Evolutionary conservation across 2,329 filamentous ascomycete genomes (phyloP).

Genomic region (Alternaria ethzedia): DNA sequence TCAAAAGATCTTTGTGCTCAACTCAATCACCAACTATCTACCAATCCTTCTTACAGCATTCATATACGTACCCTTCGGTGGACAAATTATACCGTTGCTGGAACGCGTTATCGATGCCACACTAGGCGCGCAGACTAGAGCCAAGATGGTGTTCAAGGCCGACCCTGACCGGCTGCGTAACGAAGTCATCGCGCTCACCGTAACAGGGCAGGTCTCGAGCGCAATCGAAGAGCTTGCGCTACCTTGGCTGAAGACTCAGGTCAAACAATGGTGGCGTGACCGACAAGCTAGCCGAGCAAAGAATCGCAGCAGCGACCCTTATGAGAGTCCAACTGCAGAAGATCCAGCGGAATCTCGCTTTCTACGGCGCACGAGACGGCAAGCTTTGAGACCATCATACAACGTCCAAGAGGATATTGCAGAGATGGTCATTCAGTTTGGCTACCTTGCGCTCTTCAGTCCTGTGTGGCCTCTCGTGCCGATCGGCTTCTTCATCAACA

Average conservation of each 20-base stretch:
- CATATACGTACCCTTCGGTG: constrained; percentile 41
- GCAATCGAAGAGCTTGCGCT: constrained; percentile 39
- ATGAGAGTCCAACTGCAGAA: constrained; percentile 18
- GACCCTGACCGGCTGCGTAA: constrained; percentile 41
- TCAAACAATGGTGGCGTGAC: constrained; percentile 39
- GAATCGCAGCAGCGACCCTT: neutral
- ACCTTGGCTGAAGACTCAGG: constrained; percentile 37
- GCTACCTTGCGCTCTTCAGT: constrained; percentile 44
- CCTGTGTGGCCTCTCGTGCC: constrained; percentile 45
- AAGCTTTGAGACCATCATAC: constrained; percentile 37
- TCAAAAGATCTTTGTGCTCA: constrained; percentile 44
- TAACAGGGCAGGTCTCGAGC: constrained; percentile 42
- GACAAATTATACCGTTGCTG: constrained; percentile 31
- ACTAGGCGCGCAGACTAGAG: constrained; percentile 14
- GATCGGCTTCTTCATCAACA: constrained; percentile 46
- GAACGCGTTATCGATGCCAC: constrained; percentile 25
- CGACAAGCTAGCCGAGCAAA: constrained; percentile 20
- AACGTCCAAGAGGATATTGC: constrained; percentile 46
- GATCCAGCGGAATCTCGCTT: constrained; percentile 39
- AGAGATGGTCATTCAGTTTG: constrained; percentile 47
- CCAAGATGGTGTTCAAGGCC: constrained; percentile 26
- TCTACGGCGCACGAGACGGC: constrained; percentile 36
- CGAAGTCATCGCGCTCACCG: constrained; percentile 42
- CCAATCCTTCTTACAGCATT: constrained; percentile 46
- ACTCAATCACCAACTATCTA: constrained; percentile 45